Evolutionary conservation across 441 rosid genomes (phyloP).

Genomic region (Erysimum cheiri): DNA sequence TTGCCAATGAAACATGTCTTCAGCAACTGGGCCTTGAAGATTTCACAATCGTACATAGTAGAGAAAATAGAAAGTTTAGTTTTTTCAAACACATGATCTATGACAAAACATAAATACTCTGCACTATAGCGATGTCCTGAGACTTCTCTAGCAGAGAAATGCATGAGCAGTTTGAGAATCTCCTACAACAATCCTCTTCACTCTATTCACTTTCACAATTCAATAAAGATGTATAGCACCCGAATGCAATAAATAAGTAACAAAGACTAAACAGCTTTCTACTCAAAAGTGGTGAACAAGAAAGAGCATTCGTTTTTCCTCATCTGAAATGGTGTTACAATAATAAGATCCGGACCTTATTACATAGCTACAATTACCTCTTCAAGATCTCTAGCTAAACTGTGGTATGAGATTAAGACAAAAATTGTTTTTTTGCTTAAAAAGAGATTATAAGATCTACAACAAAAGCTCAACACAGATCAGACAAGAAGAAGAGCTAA

Average conservation of each 20-base stretch:
- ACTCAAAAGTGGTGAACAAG: background rate
- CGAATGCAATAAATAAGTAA: background rate
- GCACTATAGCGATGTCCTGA: background rate
- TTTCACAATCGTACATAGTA: no score
- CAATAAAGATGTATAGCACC: background rate
- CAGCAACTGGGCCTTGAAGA: constrained; percentile 57
- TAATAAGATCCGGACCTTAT: background rate
- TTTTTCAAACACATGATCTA: background rate
- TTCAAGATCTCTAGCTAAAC: constrained; percentile 27
- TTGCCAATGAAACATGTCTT: constrained; percentile 71
- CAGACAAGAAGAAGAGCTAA: background rate
- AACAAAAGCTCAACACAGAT: constrained; percentile 15
- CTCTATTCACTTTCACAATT: constrained; percentile 2
- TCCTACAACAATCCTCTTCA: background rate
- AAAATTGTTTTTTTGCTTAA: background rate
- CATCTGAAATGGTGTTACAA: background rate
- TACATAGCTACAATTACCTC: background rate
- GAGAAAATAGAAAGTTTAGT: constrained; percentile 12
- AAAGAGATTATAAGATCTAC: constrained; percentile 22
- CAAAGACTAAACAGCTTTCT: background rate
- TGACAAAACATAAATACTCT: background rate
- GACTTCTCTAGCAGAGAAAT: background rate
- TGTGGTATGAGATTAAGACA: no score
- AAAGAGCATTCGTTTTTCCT: background rate
- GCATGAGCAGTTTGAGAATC: constrained; percentile 1